These are phyloP conservation scores for Eimeria praecox DNA, from an alignment of 169 alveolate species.

Conservation along the genomic window DNA sequence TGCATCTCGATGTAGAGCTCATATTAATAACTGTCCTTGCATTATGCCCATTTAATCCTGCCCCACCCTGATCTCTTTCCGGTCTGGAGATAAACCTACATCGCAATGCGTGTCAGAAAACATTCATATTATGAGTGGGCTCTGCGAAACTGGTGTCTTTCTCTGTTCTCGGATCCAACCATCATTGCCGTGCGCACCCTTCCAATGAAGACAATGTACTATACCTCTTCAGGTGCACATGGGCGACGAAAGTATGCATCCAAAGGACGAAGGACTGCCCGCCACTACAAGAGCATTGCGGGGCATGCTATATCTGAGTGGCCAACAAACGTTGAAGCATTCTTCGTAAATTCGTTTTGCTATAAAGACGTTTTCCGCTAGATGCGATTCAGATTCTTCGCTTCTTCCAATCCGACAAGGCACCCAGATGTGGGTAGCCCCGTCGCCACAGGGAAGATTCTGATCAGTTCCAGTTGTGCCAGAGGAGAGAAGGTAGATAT, in stretches of 20 bases:
- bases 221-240: not conserved
- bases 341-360: not conserved
- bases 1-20: not conserved
- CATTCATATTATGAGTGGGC: not conserved
- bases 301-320: not conserved
- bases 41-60: not conserved
- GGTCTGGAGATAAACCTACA: not conserved
- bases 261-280: not conserved
- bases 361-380: too few relatives aligned
- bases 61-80: not conserved
- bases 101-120: not conserved
- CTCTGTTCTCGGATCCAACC: not conserved
- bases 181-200: not conserved
- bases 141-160: not conserved
- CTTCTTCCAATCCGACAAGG: too few relatives aligned
- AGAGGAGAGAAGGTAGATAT: too few relatives aligned
- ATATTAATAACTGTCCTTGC: not conserved
- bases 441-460: too few relatives aligned
- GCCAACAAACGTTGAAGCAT: not conserved
- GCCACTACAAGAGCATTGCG: not conserved
- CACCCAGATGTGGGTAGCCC: too few relatives aligned
- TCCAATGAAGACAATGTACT: not conserved
- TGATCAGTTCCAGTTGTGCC: too few relatives aligned
- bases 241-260: not conserved
- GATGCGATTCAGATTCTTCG: not conserved